Percentiles rank a stretch among this genome's conserved stretches.
These are phyloP conservation scores for Microstegium vimineum DNA, from an alignment of 176 grass and related monocot species.

Conservation along the genomic window DNA sequence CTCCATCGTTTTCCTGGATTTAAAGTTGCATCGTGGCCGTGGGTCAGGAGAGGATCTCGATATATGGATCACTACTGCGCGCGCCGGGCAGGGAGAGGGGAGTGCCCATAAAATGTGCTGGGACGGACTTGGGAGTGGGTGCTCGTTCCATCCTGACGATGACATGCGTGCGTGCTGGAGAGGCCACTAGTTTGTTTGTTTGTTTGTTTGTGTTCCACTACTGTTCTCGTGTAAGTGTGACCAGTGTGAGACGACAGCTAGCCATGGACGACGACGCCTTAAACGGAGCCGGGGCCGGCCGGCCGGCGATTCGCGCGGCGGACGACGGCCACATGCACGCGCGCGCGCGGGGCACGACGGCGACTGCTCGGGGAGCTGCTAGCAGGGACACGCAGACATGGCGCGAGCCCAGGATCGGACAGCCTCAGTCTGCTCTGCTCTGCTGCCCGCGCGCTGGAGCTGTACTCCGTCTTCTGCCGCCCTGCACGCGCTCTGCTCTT, in stretches of 20 bases:
- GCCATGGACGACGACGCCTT: too few relatives aligned
- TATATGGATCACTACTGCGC: too few relatives aligned
- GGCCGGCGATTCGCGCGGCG: too few relatives aligned
- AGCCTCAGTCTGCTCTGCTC: not conserved
- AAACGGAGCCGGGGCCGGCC: too few relatives aligned
- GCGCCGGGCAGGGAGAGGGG: too few relatives aligned
- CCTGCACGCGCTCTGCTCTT: not conserved
- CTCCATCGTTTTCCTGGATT: not conserved
- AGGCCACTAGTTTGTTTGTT: not conserved
- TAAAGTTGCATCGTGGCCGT: not conserved
- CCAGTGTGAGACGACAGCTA: too few relatives aligned
- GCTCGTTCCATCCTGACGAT: too few relatives aligned
- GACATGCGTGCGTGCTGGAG: not conserved
- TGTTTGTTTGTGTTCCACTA: not conserved
- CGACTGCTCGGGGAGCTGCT: not conserved
- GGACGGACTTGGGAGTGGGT: too few relatives aligned
- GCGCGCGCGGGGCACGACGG: not conserved
- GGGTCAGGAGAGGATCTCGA: too few relatives aligned
- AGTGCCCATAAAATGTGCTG: too few relatives aligned
- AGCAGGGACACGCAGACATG: not conserved
- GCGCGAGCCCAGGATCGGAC: not conserved
- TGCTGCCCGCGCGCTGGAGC: not conserved
- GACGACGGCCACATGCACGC: too few relatives aligned
- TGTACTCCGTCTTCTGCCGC: not conserved
- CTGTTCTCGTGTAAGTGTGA: too few relatives aligned